These are phyloP conservation scores for Mortierella sp. DNA, from an alignment of 371 early-diverging fungal genomes.

Conservation along the genomic window DNA sequence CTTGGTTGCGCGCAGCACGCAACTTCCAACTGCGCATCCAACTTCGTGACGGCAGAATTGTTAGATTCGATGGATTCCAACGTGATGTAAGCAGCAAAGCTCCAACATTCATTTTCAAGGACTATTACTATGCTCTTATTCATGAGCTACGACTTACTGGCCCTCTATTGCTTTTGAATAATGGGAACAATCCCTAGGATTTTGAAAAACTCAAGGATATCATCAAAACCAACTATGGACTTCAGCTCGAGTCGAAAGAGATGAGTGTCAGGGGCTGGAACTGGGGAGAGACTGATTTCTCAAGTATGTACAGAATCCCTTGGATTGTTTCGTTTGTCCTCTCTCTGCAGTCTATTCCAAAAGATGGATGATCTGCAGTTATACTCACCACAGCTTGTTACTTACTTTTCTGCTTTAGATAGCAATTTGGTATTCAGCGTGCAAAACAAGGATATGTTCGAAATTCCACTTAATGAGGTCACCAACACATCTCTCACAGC, in stretches of 20 bases:
- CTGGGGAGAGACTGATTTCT: slow-evolving; percentile 94
- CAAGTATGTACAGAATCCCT: slow-evolving; percentile 14
- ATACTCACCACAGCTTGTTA: neutral
- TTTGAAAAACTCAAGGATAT: slow-evolving; percentile 83
- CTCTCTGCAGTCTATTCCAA: neutral
- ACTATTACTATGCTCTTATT: neutral
- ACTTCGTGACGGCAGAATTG: slow-evolving; percentile 75
- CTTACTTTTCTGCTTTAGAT: slow-evolving; percentile 58
- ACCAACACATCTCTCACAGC: slow-evolving; percentile 88
- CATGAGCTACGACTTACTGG: slow-evolving; percentile 1
- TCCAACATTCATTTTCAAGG: neutral
- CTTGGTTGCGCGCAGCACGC: slow-evolving; percentile 87
- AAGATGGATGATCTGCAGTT: neutral
- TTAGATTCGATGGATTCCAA: slow-evolving; percentile 92
- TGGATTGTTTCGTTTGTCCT: neutral
- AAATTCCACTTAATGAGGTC: slow-evolving; percentile 91
- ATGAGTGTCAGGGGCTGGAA: slow-evolving; percentile 94
- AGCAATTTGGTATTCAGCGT: slow-evolving; percentile 85
- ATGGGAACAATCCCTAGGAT: slow-evolving; percentile 64
- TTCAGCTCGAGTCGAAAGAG: slow-evolving; percentile 86
- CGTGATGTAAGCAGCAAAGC: slow-evolving; percentile 71
- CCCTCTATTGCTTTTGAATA: slow-evolving; percentile 7
- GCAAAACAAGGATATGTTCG: slow-evolving; percentile 88
- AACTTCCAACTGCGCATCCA: slow-evolving; percentile 86
- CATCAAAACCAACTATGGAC: slow-evolving; percentile 75